Evolutionary conservation across 2,329 filamentous ascomycete species (phyloP), one percentile per base, ranked within the genome.

Genomic region (Davidsoniella eucalypti): DNA sequence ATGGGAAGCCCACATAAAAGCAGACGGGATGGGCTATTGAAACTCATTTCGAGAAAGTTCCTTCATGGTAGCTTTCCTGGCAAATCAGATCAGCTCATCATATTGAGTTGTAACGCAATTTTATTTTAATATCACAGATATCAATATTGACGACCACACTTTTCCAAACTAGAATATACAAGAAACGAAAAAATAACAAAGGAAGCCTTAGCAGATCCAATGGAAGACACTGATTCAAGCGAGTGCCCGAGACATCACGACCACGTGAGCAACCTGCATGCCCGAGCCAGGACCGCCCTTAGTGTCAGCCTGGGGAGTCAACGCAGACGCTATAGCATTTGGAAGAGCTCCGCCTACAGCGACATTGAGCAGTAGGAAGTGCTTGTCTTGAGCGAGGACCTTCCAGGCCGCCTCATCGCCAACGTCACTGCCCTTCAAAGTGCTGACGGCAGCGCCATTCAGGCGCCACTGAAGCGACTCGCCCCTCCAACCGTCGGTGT

Each of bases 191-290:
- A 10, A 10, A 33, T 33, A 9, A 33, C 29, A 9, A 12, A 33
- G 29, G 29, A 33, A 33, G 2, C 7, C 8, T 33, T 4, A 33
- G 12, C 12, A 33, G 29, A 33, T 33, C 29, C 8, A 33, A 5
- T 12, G 6, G 29, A 33, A 33, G 12, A 9, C 12, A 2, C 29
- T 33, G 12, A 9, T 12, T 33, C 4, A 33, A 33, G 29, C 29
- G 8, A 33, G 29, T 12, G 42, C 25, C 44, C 25, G 17, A 25
- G 21, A 37, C 8, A 47, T 37, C 18, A 53, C 51, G n/a, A 38
- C 64, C 16, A 68, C 63, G 53, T 67, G 67, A 41, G 64, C 61
- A 16, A 68, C 58, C 54, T 67, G 62, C 61, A 68, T 63, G 9
- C 56, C 56, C 6, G 62, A 58, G 1, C 56, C 57, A 5, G 55